Conservation (phyloP, 179 eudicot species). For the Patellifolia procumbens region DNA sequence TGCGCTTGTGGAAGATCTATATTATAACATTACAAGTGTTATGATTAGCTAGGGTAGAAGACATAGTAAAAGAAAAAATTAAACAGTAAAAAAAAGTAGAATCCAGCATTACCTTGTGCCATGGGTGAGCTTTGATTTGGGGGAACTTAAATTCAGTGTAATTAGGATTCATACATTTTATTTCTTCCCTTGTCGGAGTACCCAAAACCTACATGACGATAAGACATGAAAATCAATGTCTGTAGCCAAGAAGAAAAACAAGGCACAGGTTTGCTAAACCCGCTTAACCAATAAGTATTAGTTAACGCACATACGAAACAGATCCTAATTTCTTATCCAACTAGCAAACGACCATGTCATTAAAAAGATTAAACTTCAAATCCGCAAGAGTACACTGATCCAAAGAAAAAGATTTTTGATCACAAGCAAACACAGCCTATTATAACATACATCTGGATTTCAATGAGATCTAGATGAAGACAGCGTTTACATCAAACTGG, state of each 20-base stretch:
- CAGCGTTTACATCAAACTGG: not conserved
- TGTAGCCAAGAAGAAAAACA: not conserved
- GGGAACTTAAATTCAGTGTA: conserved; percentile 92
- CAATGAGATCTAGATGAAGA: not conserved
- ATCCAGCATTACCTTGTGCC: conserved; percentile 75
- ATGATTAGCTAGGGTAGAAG: not conserved
- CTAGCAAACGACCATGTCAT: no score
- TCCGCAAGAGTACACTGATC: no score
- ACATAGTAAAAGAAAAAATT: not conserved
- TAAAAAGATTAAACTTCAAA: no score
- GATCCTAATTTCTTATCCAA: no score
- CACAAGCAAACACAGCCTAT: not conserved
- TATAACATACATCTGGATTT: no score
- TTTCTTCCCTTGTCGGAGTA: conserved; percentile 93
- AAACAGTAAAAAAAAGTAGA: not conserved
- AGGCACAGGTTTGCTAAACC: not conserved
- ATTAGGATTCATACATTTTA: conserved; percentile 94
- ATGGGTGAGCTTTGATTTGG: conserved; percentile 93
- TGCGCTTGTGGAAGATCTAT: conserved; percentile 92
- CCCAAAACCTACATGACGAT: conserved; percentile 69
- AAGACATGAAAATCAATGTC: not conserved
- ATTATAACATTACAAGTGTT: conserved; percentile 10
- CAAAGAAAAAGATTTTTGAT: not conserved
- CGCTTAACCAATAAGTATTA: not conserved
- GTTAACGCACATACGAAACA: not conserved